Conservation (phyloP, 768 basidiomycete genomes). For the Mycena crocata region DNA sequence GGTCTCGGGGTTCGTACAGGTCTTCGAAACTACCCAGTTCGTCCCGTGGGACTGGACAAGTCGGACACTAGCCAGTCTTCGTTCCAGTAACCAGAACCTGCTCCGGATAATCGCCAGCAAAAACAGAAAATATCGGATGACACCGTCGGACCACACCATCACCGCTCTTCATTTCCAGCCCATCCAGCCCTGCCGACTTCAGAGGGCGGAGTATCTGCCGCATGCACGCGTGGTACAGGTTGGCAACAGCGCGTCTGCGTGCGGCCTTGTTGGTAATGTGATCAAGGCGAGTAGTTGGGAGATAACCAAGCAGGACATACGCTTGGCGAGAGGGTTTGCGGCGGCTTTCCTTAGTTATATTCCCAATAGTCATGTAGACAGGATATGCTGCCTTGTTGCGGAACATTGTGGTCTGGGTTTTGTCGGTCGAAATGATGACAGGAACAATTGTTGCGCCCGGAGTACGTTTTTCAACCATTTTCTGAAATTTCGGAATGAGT, state of each 20-base stretch:
- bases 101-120: constrained; percentile 54
- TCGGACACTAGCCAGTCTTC: constrained; percentile 37
- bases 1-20: constrained; percentile 20
- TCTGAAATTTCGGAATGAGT: too few species aligned
- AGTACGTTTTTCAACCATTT: constrained; percentile 34
- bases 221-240: constrained; percentile 45
- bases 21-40: too few species aligned
- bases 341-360: constrained; percentile 42
- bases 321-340: constrained; percentile 41
- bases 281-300: constrained; percentile 44
- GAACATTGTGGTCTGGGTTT: too few species aligned
- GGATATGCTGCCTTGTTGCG: too few species aligned
- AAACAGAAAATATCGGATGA: constrained; percentile 52
- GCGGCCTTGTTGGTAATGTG: constrained; percentile 29
- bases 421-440: too few species aligned
- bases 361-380: constrained; percentile 51
- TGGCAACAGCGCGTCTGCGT: constrained; percentile 11
- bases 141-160: constrained; percentile 45
- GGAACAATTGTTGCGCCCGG: constrained; percentile 51
- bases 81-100: constrained; percentile 49
- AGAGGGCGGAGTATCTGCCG: constrained; percentile 44
- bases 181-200: constrained; percentile 39
- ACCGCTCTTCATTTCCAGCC: constrained; percentile 45
- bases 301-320: constrained; percentile 44
- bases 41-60: neutral